Evolutionary conservation across 202 grass and related monocot species (phyloP), one percentile per base, ranked within the genome.

Genomic region (Sporobolus alterniflorus): DNA sequence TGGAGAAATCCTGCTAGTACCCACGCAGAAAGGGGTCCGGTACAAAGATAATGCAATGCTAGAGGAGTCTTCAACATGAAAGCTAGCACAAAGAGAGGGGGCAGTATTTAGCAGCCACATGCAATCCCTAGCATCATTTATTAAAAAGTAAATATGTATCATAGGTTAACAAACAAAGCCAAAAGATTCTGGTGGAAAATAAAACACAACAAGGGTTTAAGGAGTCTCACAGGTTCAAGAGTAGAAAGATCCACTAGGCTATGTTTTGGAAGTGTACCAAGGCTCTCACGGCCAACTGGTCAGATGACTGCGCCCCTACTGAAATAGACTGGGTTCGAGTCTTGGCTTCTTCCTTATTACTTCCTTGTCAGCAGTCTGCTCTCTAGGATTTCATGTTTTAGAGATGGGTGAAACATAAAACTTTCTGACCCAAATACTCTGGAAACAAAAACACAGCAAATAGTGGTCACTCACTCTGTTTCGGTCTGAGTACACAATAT

Each of bases 361-460:
- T 3, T 7, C 7, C 39, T 7, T 3, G 39, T 40, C 7, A 7
- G 39, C 39, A 4, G 39, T 40, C 39, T 40, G 39, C 39, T 40
- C 5, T 3, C 39, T 7, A 7, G 39, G 7, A 26, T 61, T 28
- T 78, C 63, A 76, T 85, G 86, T 76, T 82, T 86, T 60, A 71
- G 79, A 71, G 88, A 84, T 65, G 61, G 82, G 28, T 94, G 46
- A 72, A 94, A 90, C 76, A 83, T 75, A 87, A 84, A 65, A 54
- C 79, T 67, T 94, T 97, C 80, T 94, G 59, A 40, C 72, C 94
- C 81, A 97, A 90, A 85, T 94, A 97, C 59, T 97, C 92, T 97
- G 86, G 74, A 92, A 89, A 92, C 63, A 81, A 77, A 40, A 24
- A 56, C 75, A 80, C 14, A n/a, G n/a, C 76, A 62, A 60, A 84